Base-by-base conservation (phyloP, 2,329 filamentous ascomycete genomes). In the Penicillium sp. region DNA sequence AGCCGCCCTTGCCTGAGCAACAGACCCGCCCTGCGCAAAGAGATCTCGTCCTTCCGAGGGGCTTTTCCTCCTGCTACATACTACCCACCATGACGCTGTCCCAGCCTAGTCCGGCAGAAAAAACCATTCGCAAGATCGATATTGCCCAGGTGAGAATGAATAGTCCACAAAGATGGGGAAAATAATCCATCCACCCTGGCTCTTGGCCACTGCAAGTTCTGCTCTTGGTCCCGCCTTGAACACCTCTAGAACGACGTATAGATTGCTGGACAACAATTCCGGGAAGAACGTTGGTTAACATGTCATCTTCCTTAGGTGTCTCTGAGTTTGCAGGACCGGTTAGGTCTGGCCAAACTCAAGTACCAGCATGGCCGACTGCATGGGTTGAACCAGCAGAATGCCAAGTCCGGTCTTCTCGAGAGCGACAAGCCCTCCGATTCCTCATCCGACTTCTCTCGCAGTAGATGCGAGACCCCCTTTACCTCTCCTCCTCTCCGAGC, bases 311-410 rank as follows among this genome's bases (percentile, higher is more conserved):
- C 63, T 47, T 67, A 97, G 93, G 95, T 98, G 77, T 93, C 91
- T 62, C 81, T 92, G 68, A 88, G 87, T 65, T 79, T 98, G 47
- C 90, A 97, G 75, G 90, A 95, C 76, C 89, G 92, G 56, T 83
- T 98, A 52, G 92, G 93, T 51, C 83, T 97, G 57, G 93, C 93
- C 68, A 93, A 95, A 72, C 93, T 96, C 81, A 97, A 97, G 76
- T 90, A 93, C 60, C 90, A 95, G 73, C 87, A 95, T 75, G 91
- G 91, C 68, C 95, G 90, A 85, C 87, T 96, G 72, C 88, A 93
- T 71, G 81, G 95, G 13, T 52, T 66, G 43, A 68, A 88, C 79
- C 92, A 66, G 82, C 92, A 67, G 82, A 86, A 73, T 81, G 84
- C 60, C 87, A 86, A 72, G 81, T 87, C 61, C 78, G 84, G 47